Evolutionary conservation across 2,329 filamentous ascomycete species (phyloP).

Genomic region (Xylariaceae sp.): DNA sequence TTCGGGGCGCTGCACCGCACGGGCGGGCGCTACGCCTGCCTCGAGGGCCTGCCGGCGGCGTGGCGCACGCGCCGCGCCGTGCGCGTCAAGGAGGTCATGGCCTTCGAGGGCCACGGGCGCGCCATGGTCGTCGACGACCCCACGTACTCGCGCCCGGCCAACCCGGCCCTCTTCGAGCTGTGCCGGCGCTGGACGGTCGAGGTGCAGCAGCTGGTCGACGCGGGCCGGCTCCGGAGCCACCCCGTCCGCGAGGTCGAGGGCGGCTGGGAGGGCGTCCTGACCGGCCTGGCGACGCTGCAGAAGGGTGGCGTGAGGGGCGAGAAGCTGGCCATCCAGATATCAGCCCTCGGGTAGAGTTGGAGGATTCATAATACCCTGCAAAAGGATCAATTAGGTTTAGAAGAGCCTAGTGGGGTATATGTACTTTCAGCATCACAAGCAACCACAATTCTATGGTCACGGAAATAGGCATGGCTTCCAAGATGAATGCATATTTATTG

Average conservation of each 20-base stretch:
- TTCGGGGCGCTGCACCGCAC: conserved; percentile 19
- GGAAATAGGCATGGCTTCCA: no score
- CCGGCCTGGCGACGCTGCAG: neutral
- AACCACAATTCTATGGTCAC: no score
- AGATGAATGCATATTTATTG: no score
- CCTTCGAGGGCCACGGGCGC: neutral
- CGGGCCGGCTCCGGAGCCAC: neutral
- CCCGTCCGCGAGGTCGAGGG: neutral
- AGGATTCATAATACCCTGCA: no score
- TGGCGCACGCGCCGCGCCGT: conserved; percentile 19
- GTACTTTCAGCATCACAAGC: no score
- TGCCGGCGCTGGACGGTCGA: neutral
- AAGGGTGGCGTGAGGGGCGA: neutral
- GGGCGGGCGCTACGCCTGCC: conserved; percentile 25
- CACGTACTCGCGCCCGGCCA: neutral
- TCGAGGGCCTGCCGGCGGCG: conserved; percentile 15
- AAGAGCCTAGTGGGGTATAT: no score
- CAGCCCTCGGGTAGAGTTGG: no score
- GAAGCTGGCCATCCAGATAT: neutral
- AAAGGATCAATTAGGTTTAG: no score
- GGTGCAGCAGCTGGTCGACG: neutral
- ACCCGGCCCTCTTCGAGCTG: neutral
- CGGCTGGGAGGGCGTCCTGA: neutral
- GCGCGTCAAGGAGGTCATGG: neutral
- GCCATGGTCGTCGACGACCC: neutral